Conservation (phyloP, 2,329 filamentous ascomycete genomes). For the Aspergillus sp. region DNA sequence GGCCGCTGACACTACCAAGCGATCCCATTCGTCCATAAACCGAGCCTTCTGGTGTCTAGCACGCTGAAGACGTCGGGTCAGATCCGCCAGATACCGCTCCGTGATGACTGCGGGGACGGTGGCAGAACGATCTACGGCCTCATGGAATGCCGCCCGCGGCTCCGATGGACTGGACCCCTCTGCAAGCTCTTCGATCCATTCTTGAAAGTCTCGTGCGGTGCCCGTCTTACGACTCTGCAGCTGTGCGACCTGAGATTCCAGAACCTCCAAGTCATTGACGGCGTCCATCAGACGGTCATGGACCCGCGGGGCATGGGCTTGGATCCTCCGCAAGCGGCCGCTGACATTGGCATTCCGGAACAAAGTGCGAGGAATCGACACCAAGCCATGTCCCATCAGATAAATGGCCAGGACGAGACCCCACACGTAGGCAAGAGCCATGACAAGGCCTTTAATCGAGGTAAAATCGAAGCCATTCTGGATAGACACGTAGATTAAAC, state of each 20-base stretch:
- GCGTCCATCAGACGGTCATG: conserved; percentile 87
- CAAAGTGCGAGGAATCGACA: conserved; percentile 77
- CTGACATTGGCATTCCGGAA: conserved; percentile 74
- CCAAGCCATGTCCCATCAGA: conserved; percentile 93
- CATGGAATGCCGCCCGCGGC: conserved; percentile 36
- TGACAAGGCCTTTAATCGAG: conserved; percentile 74
- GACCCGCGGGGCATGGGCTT: conserved; percentile 69
- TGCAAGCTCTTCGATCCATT: conserved; percentile 93
- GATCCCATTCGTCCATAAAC: conserved; percentile 80
- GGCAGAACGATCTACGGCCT: conserved; percentile 22
- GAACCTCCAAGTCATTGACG: conserved; percentile 66
- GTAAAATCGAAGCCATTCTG: conserved; percentile 65
- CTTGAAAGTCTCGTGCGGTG: conserved; percentile 66
- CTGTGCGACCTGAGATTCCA: conserved; percentile 74
- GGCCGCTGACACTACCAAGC: conserved; percentile 65
- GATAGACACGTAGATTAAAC: conserved; percentile 75
- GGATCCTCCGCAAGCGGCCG: conserved; percentile 65
- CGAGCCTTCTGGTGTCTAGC: conserved; percentile 76
- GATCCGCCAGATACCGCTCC: conserved; percentile 82
- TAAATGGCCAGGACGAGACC: conserved; percentile 88
- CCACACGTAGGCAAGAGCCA: conserved; percentile 94
- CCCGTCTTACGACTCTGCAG: conserved; percentile 74
- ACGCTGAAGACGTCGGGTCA: conserved; percentile 74
- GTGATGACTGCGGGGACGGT: conserved; percentile 75
- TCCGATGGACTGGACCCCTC: conserved; percentile 69